Evolutionary conservation across 768 basidiomycete species (phyloP), one percentile per base, ranked within the genome.

Genomic region (Gloeostereum incarnatum): DNA sequence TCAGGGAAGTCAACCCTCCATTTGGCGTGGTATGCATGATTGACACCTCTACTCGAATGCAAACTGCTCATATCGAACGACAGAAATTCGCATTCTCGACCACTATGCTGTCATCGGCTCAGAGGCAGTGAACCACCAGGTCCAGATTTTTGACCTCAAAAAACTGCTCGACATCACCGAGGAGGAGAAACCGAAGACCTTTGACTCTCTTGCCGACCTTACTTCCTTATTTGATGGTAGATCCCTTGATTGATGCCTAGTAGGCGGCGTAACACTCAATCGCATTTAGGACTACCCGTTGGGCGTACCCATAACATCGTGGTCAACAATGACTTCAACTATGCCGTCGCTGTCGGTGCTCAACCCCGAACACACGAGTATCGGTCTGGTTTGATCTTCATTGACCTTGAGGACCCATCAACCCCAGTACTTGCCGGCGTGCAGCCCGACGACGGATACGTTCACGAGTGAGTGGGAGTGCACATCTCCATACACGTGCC

Each of bases 221-320:
- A 41, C 46, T 4, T 40, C 45, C 33, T 44, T 41, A 11, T 56
- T 51, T 37, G 42, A 42, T 30, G 51, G 44, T 13, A n/a, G n/a
- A n/a, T n/a, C n/a, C n/a, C n/a, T n/a, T n/a, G n/a, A n/a, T n/a
- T n/a, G n/a, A n/a, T n/a, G n/a, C n/a, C n/a, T n/a, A n/a, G n/a
- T n/a, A n/a, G n/a, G n/a, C n/a, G n/a, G n/a, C n/a, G n/a, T n/a
- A n/a, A n/a, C n/a, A n/a, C n/a, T n/a, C n/a, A n/a, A n/a, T n/a
- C n/a, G n/a, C n/a, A n/a, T n/a, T n/a, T n/a, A n/a, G n/a, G n/a
- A n/a, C 47, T 58, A n/a, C 56, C 56, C 6, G 24, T 51, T 31
- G 56, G 56, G 9, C 43, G 49, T 18, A 48, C 50, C 1, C 56
- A 58, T 41, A 58, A 58, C 41, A 45, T 58, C 14, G 56, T 56